A percentile compares a stretch with the other conserved stretches of the same genome.
phyloP scores from a whole-genome alignment of 164 flowering plant species.

The Dillenia suffruticosa region DNA sequence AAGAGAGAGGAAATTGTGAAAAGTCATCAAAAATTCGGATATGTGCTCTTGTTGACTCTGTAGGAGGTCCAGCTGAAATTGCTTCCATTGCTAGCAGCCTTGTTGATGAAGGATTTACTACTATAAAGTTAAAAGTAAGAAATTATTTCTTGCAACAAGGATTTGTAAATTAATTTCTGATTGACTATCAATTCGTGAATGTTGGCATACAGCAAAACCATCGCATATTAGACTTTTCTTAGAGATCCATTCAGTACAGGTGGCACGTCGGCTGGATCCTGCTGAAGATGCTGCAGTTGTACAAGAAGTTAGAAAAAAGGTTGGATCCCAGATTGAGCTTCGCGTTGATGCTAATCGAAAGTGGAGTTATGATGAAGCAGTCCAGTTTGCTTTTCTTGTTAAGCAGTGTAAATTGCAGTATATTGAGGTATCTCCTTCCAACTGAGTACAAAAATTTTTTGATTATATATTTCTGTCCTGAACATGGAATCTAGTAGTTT shows the following conservation, averaged over 20 bases:
- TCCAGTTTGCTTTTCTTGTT: constrained; percentile 52
- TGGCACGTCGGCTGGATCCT: constrained; percentile 69
- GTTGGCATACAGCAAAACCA: not conserved
- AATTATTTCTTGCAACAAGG: not conserved
- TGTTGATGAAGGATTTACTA: constrained; percentile 75
- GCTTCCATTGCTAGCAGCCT: constrained; percentile 54
- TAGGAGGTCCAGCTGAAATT: constrained; percentile 66
- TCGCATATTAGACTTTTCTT: no score
- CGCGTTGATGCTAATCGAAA: constrained; percentile 91
- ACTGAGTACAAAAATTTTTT: no score
- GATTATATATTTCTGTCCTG: no score
- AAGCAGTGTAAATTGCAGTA: constrained; percentile 64
- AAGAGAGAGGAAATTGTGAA: constrained; percentile 17
- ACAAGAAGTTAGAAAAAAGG: constrained; percentile 57
- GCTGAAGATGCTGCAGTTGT: constrained; percentile 70
- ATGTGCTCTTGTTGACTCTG: constrained; percentile 83
- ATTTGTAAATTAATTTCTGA: not conserved
- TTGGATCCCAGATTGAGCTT: constrained; percentile 53
- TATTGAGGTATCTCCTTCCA: constrained; percentile 61
- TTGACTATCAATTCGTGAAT: not conserved
- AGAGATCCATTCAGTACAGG: constrained; percentile 35
- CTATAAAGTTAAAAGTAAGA: constrained; percentile 81
- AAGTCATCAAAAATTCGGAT: constrained; percentile 37
- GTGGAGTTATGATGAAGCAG: constrained; percentile 82
- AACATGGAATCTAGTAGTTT: not conserved